phyloP scores from a whole-genome alignment of 106 monocot genomes.

The Agapanthus africanus region DNA sequence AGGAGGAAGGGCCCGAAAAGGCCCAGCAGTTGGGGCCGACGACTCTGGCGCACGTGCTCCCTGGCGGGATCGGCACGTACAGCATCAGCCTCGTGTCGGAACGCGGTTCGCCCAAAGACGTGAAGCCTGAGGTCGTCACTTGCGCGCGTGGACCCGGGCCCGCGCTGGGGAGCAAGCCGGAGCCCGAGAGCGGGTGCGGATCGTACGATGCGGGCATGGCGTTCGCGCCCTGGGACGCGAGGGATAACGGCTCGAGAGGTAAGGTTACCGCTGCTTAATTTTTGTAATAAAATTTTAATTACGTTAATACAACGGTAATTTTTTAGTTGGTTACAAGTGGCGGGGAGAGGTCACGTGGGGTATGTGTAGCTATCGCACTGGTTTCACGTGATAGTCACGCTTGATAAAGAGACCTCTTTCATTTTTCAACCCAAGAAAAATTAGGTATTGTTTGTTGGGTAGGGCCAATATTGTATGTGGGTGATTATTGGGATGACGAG shows the following conservation, averaged over 20 bases:
- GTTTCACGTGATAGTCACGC: background rate
- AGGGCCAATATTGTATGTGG: no score
- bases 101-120: background rate
- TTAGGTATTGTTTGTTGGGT: no score
- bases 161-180: slow-evolving; percentile 8
- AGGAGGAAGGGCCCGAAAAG: no score
- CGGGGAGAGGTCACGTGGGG: background rate
- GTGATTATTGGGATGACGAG: no score
- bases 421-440: no score
- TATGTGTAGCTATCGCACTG: background rate
- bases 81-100: slow-evolving; percentile 42
- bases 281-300: background rate
- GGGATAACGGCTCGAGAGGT: background rate
- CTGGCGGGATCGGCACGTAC: slow-evolving; percentile 56
- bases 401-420: no score
- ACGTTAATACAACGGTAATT: background rate
- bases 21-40: slow-evolving; percentile 8
- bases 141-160: slow-evolving; percentile 14
- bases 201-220: background rate
- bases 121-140: slow-evolving; percentile 33
- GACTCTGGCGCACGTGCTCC: slow-evolving; percentile 28
- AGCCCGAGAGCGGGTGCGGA: slow-evolving; percentile 9
- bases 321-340: no score
- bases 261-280: background rate
- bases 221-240: background rate